Base-by-base conservation (phyloP, 2,329 filamentous ascomycete genomes). In the Fusarium armeniacum region DNA sequence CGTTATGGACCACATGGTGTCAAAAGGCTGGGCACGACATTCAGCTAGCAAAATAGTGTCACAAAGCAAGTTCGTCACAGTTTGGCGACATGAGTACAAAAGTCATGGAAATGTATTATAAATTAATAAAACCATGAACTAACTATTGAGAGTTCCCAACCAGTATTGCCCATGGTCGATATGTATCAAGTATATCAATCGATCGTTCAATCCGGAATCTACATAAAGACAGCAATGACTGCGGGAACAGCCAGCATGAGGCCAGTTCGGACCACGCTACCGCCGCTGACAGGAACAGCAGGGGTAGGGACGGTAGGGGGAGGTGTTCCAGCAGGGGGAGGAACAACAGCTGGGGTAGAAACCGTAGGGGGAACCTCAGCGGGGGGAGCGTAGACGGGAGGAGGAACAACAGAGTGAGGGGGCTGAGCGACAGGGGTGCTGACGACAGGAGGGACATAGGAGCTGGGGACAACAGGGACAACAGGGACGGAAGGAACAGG, bases 221-320 rank as follows among this genome's bases (percentile, higher is more conserved):
- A 68, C 50, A 71, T 47, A 18, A 70, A 51, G 43, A 71, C 26
- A 50, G 68, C 68, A 28, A 69, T 15, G n/a, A 57, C 26, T 28
- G 63, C 41, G 12, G 68, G 68, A 10, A 71, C 33, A 24, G 32
- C 65, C 57, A 69, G 40, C 55, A 70, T 51, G 13, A 71, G 41
- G 9, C 68, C 26, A 20, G 45, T 46, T 28, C 66, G 60, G 10
- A 71, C 38, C 2, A 69, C 40, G 24, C 35, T 71, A 4, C 56
- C 68, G 26, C 68, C 44, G 45, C 68, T 71, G 20, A 62, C 65
- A n/a, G 60, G 43, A 24, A 56, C 55, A 40, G 44, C 28, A 8
- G 67, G 55, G 26, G 63, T 35, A 13, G 67, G 59, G 36, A 26
- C 33, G 2, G 58, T 49, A 24, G 36, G 33, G 10, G 55, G 50